Base-by-base conservation (phyloP, 208 protist genomes). In the Acanthamoeba sp. region DNA sequence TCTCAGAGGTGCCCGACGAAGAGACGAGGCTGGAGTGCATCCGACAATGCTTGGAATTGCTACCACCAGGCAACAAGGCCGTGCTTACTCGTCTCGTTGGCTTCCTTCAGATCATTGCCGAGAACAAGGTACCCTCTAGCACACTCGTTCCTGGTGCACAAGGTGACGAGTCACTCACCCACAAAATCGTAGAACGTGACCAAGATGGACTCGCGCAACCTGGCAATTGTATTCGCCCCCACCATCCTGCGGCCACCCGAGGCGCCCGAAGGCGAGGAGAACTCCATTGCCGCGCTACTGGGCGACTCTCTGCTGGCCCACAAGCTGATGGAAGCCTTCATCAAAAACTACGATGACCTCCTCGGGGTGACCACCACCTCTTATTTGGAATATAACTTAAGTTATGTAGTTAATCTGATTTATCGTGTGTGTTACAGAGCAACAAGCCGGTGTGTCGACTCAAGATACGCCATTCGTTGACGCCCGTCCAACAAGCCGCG, bases 181-280 rank as follows among this genome's bases (percentile, higher is more conserved):
- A n/a, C n/a, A n/a, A n/a, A n/a, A n/a, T n/a, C n/a, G 32, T 45
- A 89, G 80, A 36, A 1, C 36, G 32, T 78, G 1, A 92, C 87
- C 6, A 92, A 92, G 38, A 92, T 92, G 87, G 87, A 92, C 27
- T 92, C 59, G 20, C 57, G 57, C 38, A 92, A 92, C 29, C 87
- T 92, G 52, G 87, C 87, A 27, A 92, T 92, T 27, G 87, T 92
- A 2, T 92, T 92, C 42, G 87, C 87, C 2, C 87, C 87, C 7
- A 92, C 87, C 29, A 76, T 92, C 57, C 87, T 92, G 29, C 87
- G 87, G 14, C 59, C 57, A 20, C 87, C 87, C 16, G 55, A 48
- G 4, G 24, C 6, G 6, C n/a, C 14, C 36, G 29, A 78, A 2
- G 80, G 52, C 16, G 52, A 64, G 29, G 87, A 76, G 38, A 42